These are phyloP conservation scores for Talaromyces stipitatus DNA, from an alignment of 495 filamentous ascomycete genomes.

Conservation along the genomic window DNA sequence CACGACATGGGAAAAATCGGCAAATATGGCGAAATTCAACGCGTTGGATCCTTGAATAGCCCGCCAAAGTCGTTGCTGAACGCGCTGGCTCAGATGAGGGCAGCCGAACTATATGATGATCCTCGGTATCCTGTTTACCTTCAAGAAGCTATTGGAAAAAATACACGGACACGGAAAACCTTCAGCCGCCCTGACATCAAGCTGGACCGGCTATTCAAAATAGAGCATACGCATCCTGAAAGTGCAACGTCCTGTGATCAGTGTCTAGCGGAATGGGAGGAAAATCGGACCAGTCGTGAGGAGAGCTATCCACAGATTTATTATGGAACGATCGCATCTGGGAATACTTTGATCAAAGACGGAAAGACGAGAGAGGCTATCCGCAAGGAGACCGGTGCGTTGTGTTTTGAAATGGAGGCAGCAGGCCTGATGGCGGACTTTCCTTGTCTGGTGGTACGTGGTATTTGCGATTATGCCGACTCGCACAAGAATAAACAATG, in stretches of 20 bases:
- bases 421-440: no score
- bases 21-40: constrained; percentile 16
- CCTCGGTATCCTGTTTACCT: neutral
- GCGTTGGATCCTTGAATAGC: constrained; percentile 25
- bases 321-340: constrained; percentile 32
- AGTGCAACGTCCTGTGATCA: constrained; percentile 9
- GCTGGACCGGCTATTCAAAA: neutral
- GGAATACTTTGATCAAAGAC: constrained; percentile 26
- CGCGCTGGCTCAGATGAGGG: constrained; percentile 15
- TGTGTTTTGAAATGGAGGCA: no score
- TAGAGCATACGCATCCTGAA: neutral
- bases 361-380: constrained; percentile 21
- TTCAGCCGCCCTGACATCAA: neutral
- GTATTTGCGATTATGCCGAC: no score
- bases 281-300: constrained; percentile 6
- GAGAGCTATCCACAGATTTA: constrained; percentile 11
- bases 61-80: no score
- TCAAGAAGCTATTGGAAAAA: neutral
- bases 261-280: constrained; percentile 11
- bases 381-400: constrained; percentile 19
- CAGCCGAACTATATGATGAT: neutral
- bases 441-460: no score
- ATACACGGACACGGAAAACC: neutral
- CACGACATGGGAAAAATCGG: constrained; percentile 31
- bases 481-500: no score